Evolutionary conservation across 805 yeast genomes (phyloP), one percentile per base, ranked within the genome.

Genomic region (Novakomyces olei): DNA sequence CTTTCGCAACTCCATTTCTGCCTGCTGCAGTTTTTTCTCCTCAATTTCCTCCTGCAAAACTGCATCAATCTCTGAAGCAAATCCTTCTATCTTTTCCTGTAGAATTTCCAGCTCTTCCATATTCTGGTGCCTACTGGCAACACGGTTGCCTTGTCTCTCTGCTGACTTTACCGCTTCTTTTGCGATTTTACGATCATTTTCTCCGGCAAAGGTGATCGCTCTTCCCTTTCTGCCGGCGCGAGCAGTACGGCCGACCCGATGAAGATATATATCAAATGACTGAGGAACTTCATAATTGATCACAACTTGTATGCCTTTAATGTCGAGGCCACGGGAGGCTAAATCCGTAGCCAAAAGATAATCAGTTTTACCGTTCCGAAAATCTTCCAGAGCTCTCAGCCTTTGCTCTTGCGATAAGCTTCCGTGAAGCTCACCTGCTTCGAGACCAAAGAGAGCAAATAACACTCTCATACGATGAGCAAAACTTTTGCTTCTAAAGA

Each of bases 241-340:
- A 6, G 99, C 99, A 35, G 96, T 88, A 65, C 98, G 78, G 56
- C 98, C 98, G 38, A 88, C 94, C 62, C 98, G 76, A 57, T 88
- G 98, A 46, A 88, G 61, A 53, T 88, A 88, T 25, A 85, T 67
- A 42, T 88, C 98, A 46, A 77, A 73, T 19, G 77, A 63, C 51
- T 79, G 78, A 32, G 98, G 98, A 91, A 88, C 79, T 49, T 88
- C 98, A 53, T 64, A 88, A 55, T 88, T 88, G 47, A 88, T 67
- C 30, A 88, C 99, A 37, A 75, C 71, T 51, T 83, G 96, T 50
- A 88, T 83, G 55, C 85, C 85, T 39, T 96, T 96, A 48, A 88
- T 88, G 75, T 88, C 99, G 50, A 88, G 65, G 65, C 99, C 99
- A 69, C 99, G 77, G 19, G 98, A 85, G 2, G 98, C 98, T 52